phyloP scores from a whole-genome alignment of 139 green algal species.

The Chlorella sp. region DNA sequence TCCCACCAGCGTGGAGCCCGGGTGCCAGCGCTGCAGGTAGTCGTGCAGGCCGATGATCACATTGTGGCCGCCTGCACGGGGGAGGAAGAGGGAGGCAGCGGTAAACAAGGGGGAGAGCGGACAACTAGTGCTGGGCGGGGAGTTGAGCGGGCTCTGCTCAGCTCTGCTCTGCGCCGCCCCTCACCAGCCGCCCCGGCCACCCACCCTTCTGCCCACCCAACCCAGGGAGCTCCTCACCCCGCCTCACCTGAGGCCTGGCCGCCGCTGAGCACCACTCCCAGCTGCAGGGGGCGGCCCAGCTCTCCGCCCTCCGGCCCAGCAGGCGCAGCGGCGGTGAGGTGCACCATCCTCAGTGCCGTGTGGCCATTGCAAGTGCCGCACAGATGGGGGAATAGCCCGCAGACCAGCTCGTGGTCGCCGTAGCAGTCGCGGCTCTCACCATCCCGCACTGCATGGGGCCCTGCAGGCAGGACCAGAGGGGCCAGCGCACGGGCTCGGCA shows the following conservation, averaged over 20 bases:
- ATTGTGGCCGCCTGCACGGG: slow-evolving; percentile 72
- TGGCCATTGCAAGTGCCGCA: not conserved
- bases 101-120: not conserved
- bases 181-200: no score
- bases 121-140: not conserved
- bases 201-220: not conserved
- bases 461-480: not conserved
- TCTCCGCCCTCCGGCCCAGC: not conserved
- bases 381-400: not conserved
- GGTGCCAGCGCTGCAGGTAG: slow-evolving; percentile 44
- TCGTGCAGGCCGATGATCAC: slow-evolving; percentile 73
- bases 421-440: slow-evolving; percentile 2
- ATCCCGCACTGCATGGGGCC: not conserved
- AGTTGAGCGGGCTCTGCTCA: no score
- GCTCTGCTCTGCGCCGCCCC: no score
- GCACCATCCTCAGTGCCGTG: not conserved
- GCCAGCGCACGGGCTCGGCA: not conserved
- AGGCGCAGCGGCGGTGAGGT: not conserved
- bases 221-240: not conserved
- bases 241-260: slow-evolving; percentile 68
- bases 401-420: not conserved
- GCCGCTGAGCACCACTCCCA: slow-evolving; percentile 67
- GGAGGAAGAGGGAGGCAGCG: not conserved
- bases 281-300: slow-evolving; percentile 17
- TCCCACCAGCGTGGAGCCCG: slow-evolving; percentile 51